Base-by-base conservation (phyloP, 805 yeast species). In the Pichia scutulata region DNA sequence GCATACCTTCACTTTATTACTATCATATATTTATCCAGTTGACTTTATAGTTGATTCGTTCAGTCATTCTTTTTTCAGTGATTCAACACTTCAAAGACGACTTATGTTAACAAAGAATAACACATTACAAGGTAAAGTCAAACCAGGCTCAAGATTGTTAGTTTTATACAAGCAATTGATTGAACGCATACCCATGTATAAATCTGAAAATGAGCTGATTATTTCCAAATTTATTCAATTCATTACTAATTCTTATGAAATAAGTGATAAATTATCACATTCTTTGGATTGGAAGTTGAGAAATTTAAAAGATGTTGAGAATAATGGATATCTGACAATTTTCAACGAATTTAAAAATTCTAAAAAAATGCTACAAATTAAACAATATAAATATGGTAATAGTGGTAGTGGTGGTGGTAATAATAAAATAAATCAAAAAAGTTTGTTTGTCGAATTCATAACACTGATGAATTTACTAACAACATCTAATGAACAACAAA, bases 131-230 rank as follows among this genome's bases (percentile, higher is more conserved):
- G 70, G 70, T 18, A 67, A 63, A 43, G 50, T 53, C 10, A 63
- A 63, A 52, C 68, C 70, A 10, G 70, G 70, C 4, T 59, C 68
- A 10, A 59, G 60, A 19, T 50, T 66, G 8, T 50, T 67, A 4
- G 63, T 58, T 21, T 47, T 65, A 5, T 67, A 63, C 16, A 63
- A 65, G 50, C 57, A 51, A 22, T 33, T 66, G 10, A 48, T 61
- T 21, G 58, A 61, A 2, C 55, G 54, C 42, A 45, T 61, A 45
- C 41, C 61, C 56, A 36, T 19, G 3, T 48, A 60, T 25, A 48
- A 51, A 36, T 55, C 60, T 9, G 51, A 60, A 39, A 67, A 64
- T 43, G 39, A 53, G 3, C 58, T 59, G 51, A 41, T 40, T 19
- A 43, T 39, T 28, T 28, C 43, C 7, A 22, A 43, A 0, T 53